Evolutionary conservation across 495 filamentous ascomycete genomes (phyloP).

Genomic region (Tuber aestivum): DNA sequence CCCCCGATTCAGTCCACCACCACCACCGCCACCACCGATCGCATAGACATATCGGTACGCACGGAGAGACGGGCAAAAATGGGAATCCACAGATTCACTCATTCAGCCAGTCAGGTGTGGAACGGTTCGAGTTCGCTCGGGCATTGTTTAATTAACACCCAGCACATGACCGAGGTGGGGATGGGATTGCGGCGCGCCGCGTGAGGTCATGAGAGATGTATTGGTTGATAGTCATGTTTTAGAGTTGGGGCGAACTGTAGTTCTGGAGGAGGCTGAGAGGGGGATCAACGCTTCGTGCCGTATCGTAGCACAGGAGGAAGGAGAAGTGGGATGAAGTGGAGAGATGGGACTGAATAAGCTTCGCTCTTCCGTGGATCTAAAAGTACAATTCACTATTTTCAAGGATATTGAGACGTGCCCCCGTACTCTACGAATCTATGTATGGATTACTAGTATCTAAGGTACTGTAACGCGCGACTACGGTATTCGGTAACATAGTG

Average conservation of each 20-base stretch:
- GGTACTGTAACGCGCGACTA: background rate
- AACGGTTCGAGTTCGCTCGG: background rate
- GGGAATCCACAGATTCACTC: background rate
- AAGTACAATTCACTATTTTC: too few relatives aligned
- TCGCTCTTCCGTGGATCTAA: background rate
- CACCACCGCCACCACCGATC: background rate
- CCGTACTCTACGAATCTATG: too few relatives aligned
- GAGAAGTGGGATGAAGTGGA: background rate
- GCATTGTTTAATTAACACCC: background rate
- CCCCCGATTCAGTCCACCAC: background rate
- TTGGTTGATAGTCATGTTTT: background rate
- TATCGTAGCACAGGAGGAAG: background rate
- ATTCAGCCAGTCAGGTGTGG: background rate
- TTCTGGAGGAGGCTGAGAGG: background rate
- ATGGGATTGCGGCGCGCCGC: background rate
- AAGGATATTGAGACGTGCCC: background rate
- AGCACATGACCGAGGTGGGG: background rate
- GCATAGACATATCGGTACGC: background rate
- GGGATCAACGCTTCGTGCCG: background rate
- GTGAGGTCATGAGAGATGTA: background rate
- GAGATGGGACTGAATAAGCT: background rate
- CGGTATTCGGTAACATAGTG: background rate
- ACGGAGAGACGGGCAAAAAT: background rate
- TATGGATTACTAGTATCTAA: background rate
- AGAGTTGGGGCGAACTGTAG: background rate